Conservation (phyloP, 1,139 yeast species). For the Debaryomycetaceae sp. region DNA sequence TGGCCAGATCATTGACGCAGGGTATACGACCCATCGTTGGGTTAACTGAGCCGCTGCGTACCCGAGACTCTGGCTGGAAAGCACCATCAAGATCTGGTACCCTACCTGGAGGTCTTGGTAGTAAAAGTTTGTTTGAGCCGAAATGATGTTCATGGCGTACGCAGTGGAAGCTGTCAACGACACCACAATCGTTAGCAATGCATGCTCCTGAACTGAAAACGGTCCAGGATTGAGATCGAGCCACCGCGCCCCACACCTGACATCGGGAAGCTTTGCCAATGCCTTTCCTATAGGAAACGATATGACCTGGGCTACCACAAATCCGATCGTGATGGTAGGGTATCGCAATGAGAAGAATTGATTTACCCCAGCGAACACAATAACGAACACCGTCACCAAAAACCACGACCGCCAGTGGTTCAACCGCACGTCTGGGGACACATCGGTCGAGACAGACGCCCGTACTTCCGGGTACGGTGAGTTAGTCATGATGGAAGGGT, state of each 20-base stretch:
- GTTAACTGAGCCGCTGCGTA: conserved; percentile 20
- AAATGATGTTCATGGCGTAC: conserved; percentile 42
- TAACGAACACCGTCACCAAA: conserved; percentile 13
- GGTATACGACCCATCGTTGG: conserved; percentile 21
- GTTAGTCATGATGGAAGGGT: conserved; percentile 20
- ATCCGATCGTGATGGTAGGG: conserved; percentile 17
- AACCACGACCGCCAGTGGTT: conserved; percentile 18
- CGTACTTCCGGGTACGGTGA: conserved; percentile 23
- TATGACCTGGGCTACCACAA: conserved; percentile 50
- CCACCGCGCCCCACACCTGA: conserved; percentile 36
- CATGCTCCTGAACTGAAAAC: conserved; percentile 42
- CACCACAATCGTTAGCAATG: conserved; percentile 50
- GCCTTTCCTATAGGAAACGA: conserved; percentile 54
- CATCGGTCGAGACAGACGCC: conserved; percentile 13
- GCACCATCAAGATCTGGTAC: conserved; percentile 43
- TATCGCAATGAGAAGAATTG: conserved; percentile 20
- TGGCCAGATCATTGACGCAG: conserved; percentile 24
- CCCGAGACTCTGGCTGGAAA: conserved; percentile 24
- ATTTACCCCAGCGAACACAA: conserved; percentile 18
- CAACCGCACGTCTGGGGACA: conserved; percentile 11
- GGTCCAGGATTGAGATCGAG: conserved; percentile 54
- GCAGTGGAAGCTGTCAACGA: conserved; percentile 43
- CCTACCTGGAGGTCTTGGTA: conserved; percentile 38
- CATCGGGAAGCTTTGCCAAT: conserved; percentile 43
- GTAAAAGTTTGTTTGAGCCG: conserved; percentile 45